Conservation (phyloP, 345 rosid species). For the Brassica napus region DNA sequence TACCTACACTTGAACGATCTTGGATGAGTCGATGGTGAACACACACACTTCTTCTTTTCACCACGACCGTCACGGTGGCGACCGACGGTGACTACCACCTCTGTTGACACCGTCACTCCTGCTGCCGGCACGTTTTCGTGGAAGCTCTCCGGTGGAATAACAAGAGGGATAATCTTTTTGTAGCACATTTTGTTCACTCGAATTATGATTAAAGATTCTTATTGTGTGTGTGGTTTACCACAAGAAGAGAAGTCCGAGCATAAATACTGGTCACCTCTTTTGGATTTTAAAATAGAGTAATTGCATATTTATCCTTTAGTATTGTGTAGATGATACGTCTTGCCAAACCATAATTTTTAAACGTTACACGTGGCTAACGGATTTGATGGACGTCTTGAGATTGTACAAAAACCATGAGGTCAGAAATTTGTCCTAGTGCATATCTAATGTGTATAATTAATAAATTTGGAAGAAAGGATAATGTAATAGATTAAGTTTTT, state of each 20-base stretch:
- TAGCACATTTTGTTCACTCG: conserved; percentile 33
- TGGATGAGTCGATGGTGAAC: conserved; percentile 76
- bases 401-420: conserved; percentile 25
- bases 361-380: conserved; percentile 36
- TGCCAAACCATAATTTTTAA: neutral
- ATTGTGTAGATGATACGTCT: conserved; percentile 31
- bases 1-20: conserved; percentile 84
- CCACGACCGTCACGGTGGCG: conserved; percentile 27
- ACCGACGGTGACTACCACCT: conserved; percentile 18
- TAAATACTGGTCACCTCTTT: conserved; percentile 24
- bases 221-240: conserved; percentile 20
- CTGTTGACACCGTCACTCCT: conserved; percentile 25
- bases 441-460: neutral
- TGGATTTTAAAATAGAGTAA: neutral
- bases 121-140: conserved; percentile 11
- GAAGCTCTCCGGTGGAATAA: conserved; percentile 4
- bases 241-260: conserved; percentile 30
- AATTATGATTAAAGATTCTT: neutral
- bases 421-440: conserved; percentile 17
- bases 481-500: neutral
- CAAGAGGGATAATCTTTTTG: conserved; percentile 17
- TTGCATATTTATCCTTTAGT: conserved; percentile 35
- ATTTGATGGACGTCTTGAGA: conserved; percentile 12
- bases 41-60: conserved; percentile 50
- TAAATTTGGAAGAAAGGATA: neutral